Evolutionary conservation across 306 rosid genomes (phyloP), one percentile per base, ranked within the genome.

Genomic region (Adenanthera pavonina): DNA sequence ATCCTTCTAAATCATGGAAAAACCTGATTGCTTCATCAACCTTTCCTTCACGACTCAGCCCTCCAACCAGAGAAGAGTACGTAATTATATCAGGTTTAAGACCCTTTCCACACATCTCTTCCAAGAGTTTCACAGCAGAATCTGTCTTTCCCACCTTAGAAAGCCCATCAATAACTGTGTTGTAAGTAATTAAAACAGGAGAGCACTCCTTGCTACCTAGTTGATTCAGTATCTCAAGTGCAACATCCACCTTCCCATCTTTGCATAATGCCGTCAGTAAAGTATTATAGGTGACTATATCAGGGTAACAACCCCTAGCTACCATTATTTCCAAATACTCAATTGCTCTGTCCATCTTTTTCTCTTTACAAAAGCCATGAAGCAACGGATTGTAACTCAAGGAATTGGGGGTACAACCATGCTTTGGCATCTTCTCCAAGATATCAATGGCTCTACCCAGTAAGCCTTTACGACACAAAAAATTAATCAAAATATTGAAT

Each of bases 311-410:
- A 30, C 99, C 99, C 84, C 94, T 84, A 3, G 96, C 85, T 44
- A 89, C 97, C 99, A 95, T 95, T 81, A 87, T 48, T 75, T 95
- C 94, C 87, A 95, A 81, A 81, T 89, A 95, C 85, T 93, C 88
- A 75, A 95, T 90, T 1, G 92, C 98, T 68, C 92, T 89, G 35
- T 92, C 99, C 92, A 93, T 92, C 91, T 86, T 93, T 61, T 92
- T 95, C 83, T 93, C 97, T 80, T 88, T 87, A 80, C 99, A 95
- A 52, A 95, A 89, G n/a, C 92, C 97, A 79, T 93, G 99, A 85
- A 95, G 96, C 91, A 95, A 67, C 3, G 99, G 98, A 80, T 92
- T 95, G 87, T 95, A 95, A 73, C 98, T 96, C 92, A 91, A 78
- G 84, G 99, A 90, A 91, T 96, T 92, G 1, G 99, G 98, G 16